These are phyloP conservation scores for Collybia sordida DNA, from an alignment of 768 basidiomycete genomes.

Conservation along the genomic window DNA sequence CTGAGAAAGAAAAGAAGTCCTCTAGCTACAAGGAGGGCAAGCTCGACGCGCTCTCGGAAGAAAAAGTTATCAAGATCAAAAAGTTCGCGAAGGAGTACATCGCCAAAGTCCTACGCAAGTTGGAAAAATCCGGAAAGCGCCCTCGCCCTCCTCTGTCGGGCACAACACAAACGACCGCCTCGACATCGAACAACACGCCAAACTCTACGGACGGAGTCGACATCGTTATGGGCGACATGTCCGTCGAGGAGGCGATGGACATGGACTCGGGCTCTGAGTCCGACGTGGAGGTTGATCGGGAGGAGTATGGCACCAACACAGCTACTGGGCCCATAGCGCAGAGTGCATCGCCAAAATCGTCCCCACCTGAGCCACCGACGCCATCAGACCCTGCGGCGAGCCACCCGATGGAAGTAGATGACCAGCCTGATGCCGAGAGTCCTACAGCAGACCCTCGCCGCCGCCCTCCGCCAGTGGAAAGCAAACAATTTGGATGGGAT, in stretches of 20 bases:
- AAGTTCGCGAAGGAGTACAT: slow-evolving; percentile 93
- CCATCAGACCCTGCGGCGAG: background rate
- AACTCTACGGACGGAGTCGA: slow-evolving; percentile 37
- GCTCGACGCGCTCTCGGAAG: slow-evolving; percentile 78
- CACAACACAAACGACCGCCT: slow-evolving; percentile 31
- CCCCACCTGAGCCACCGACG: background rate
- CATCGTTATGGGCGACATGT: slow-evolving; percentile 26
- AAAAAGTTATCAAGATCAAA: slow-evolving; percentile 88
- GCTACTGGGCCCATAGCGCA: background rate
- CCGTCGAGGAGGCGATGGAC: slow-evolving; percentile 31
- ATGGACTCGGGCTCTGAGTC: slow-evolving; percentile 29
- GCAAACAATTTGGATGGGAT: background rate
- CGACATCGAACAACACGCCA: slow-evolving; percentile 40
- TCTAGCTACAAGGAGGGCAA: slow-evolving; percentile 70
- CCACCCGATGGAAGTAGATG: slow-evolving; percentile 4
- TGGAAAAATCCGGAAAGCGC: slow-evolving; percentile 51
- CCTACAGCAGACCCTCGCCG: slow-evolving; percentile 14
- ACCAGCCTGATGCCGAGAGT: background rate
- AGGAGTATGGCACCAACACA: background rate
- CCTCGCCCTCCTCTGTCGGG: slow-evolving; percentile 23
- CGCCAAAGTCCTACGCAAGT: slow-evolving; percentile 69
- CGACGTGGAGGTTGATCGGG: slow-evolving; percentile 11
- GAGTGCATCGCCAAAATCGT: background rate
- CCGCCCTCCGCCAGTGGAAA: slow-evolving; percentile 3
- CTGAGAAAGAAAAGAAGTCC: slow-evolving; percentile 96